Evolutionary conservation across 2,329 filamentous ascomycete species (phyloP).

Genomic region (Fusarium sp.): DNA sequence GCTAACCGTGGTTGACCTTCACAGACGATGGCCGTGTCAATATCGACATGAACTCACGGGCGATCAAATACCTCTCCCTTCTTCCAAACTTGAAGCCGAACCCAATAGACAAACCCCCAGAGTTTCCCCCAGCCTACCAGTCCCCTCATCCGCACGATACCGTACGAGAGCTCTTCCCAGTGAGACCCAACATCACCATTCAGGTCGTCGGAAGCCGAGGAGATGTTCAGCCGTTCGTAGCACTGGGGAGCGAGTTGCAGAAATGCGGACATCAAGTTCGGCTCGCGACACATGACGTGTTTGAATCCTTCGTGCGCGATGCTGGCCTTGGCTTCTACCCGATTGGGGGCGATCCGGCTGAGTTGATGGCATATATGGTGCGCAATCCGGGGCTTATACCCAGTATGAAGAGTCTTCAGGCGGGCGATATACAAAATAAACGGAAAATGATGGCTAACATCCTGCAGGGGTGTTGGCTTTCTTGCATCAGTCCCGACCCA

Average conservation of each 20-base stretch:
- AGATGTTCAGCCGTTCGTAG: conserved; percentile 69
- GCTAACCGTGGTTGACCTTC: not conserved
- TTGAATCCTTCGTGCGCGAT: conserved; percentile 61
- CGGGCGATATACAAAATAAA: conserved; percentile 44
- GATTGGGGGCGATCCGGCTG: conserved; percentile 63
- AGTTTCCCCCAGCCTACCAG: not conserved
- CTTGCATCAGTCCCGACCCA: conserved; percentile 34
- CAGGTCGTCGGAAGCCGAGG: conserved; percentile 77
- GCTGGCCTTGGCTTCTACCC: conserved; percentile 64
- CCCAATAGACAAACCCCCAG: not conserved
- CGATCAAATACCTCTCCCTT: not conserved
- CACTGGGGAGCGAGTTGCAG: conserved; percentile 75
- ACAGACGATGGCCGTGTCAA: not conserved
- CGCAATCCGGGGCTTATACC: conserved; percentile 48
- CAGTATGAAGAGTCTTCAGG: conserved; percentile 40
- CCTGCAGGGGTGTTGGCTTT: conserved; percentile 47
- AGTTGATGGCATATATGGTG: conserved; percentile 43
- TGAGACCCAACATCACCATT: conserved; percentile 73
- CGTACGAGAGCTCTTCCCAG: not conserved
- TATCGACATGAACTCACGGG: not conserved
- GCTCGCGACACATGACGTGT: conserved; percentile 73
- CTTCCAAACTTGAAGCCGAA: not conserved
- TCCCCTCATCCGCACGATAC: not conserved
- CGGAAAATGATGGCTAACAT: conserved; percentile 45
- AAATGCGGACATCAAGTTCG: conserved; percentile 76